A percentile compares a stretch with the other conserved stretches of the same genome.
These are phyloP conservation scores for Tricholoma matsutake DNA, from an alignment of 768 basidiomycete species.

Conservation along the genomic window DNA sequence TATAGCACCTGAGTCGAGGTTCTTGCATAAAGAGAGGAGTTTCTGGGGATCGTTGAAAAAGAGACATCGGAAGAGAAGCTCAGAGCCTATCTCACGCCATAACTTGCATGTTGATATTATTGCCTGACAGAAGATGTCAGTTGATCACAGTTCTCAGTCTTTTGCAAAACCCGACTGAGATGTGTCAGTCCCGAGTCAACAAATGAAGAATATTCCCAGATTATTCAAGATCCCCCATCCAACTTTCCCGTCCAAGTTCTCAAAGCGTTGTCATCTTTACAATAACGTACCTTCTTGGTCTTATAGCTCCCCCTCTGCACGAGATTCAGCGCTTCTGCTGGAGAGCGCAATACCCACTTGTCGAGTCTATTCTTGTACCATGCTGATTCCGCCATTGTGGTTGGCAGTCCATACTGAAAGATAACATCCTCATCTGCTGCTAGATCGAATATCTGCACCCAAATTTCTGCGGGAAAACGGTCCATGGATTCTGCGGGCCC, in stretches of 20 bases:
- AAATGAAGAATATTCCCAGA: neutral
- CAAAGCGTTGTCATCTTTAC: too few relatives aligned
- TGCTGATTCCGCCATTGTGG: constrained; percentile 56
- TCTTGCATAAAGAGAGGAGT: constrained; percentile 47
- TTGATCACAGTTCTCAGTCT: neutral
- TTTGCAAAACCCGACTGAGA: neutral
- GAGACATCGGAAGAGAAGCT: constrained; percentile 66
- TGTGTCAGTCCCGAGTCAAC: neutral
- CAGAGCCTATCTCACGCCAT: constrained; percentile 59
- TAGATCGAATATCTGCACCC: constrained; percentile 66
- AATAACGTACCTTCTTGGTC: constrained; percentile 60
- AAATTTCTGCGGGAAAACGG: constrained; percentile 63
- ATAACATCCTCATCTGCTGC: constrained; percentile 71
- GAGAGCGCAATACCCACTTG: constrained; percentile 58
- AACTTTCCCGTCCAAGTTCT: neutral
- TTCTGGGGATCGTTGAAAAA: constrained; percentile 62
- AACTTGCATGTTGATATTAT: constrained; percentile 65
- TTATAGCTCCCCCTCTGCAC: constrained; percentile 59
- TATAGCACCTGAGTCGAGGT: constrained; percentile 43
- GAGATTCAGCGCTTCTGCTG: constrained; percentile 54
- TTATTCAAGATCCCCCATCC: neutral
- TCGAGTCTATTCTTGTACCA: constrained; percentile 55
- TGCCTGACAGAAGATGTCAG: constrained; percentile 38
- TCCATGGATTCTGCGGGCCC: neutral
- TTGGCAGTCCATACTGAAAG: constrained; percentile 58